These are phyloP conservation scores for Chlamydomonas sp. DNA, from an alignment of 139 green algal species.

Conservation along the genomic window DNA sequence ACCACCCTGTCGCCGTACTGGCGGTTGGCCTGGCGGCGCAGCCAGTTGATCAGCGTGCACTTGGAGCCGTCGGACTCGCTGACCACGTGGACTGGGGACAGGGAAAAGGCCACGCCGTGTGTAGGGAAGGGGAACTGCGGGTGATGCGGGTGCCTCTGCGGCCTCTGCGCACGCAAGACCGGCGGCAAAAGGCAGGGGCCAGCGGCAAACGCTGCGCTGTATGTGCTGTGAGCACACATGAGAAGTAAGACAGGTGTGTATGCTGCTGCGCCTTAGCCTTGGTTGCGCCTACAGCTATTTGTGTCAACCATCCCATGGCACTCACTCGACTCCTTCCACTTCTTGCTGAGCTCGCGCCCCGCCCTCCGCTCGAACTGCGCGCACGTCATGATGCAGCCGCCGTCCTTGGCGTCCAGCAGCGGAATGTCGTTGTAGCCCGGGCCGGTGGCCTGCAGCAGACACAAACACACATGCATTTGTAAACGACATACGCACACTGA, in stretches of 20 bases:
- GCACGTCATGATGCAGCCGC: conserved; percentile 9
- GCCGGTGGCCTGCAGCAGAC: neutral
- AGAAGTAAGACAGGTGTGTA: no score
- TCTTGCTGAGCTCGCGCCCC: neutral
- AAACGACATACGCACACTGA: neutral
- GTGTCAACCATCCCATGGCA: no score
- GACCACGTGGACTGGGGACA: neutral
- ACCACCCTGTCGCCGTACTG: neutral
- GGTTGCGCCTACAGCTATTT: no score
- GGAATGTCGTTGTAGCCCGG: neutral
- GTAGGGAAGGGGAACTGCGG: no score
- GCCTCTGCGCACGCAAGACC: no score
- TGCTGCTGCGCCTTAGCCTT: no score
- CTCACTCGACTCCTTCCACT: neutral
- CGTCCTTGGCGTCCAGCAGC: neutral
- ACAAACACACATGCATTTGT: neutral
- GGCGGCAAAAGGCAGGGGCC: no score
- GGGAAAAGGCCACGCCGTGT: no score
- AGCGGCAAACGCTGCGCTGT: no score
- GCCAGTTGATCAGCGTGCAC: neutral
- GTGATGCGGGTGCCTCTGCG: no score
- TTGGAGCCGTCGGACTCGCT: neutral
- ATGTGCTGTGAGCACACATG: no score
- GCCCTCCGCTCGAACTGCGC: neutral
- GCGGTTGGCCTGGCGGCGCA: neutral